Base-by-base conservation (phyloP, 106 monocot species). In the Acorus gramineus region DNA sequence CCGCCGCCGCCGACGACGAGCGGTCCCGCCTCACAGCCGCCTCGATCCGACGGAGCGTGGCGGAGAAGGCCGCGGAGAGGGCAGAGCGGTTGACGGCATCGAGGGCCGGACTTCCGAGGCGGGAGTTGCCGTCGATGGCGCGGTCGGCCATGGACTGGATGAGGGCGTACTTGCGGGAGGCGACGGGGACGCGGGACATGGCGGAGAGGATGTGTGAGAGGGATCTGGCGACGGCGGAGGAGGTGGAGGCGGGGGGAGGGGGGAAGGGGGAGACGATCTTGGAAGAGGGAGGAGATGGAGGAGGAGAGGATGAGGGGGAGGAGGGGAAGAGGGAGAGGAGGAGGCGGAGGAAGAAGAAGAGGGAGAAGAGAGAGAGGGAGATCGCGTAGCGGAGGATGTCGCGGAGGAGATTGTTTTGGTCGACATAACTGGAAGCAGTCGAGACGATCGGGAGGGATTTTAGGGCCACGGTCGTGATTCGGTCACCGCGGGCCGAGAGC, bases 151-250 rank as follows among this genome's bases (percentile, higher is more conserved):
- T 84, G 71, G 72, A 69, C 4, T 77, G 71, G 65, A 77, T 55
- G 53, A 80, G 58, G 46, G 74, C 67, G 66, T 87, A 87, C 79
- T 87, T 87, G 61, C 83, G 76, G 70, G 86, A 83, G 53, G 86
- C 55, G 49, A 74, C 80, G 45, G 86, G 83, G 63, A 80, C 65
- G 68, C 67, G 46, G 49, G 79, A 70, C 47, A 83, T 62, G 44
- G 71, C 65, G 71, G 74, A 62, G 61, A 87, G 79, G 46, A 83
- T 74, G 68, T 74, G 79, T 3, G 74, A 74, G 53, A 87, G 79
- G 60, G 80, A 77, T 56, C 86, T 79, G 4, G 53, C 73, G 8
- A 73, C 56, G 14, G 61, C 14, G 5, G 70, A 46, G 63, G 43
- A 14, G 3, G 10, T 50, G 7, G 28, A 45, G 47, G 8, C 48